Evolutionary conservation across 78 protist genomes (phyloP).

Genomic region (Dictyostelium citrinum): DNA sequence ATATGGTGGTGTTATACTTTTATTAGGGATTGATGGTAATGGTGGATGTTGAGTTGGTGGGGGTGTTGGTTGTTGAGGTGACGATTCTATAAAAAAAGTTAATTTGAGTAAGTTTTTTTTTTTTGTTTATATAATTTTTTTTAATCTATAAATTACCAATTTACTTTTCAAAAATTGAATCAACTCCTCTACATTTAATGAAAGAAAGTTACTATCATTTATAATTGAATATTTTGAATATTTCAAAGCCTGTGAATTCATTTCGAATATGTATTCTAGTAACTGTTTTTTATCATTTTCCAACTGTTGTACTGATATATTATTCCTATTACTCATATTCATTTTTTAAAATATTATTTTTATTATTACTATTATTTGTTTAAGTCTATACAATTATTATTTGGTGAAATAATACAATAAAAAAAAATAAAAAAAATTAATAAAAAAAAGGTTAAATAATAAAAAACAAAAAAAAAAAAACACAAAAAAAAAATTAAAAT

Average conservation of each 20-base stretch:
- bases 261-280: conserved; percentile 29
- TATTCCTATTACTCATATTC: neutral
- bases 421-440: too few relatives aligned
- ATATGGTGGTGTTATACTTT: neutral
- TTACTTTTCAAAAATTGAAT: conserved; percentile 8
- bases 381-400: neutral
- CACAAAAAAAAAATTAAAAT: too few relatives aligned
- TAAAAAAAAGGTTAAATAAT: too few relatives aligned
- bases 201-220: neutral
- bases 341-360: neutral
- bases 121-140: too few relatives aligned
- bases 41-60: neutral
- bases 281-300: conserved; percentile 42
- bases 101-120: neutral
- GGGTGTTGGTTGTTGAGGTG: neutral
- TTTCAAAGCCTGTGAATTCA: neutral
- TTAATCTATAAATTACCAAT: neutral
- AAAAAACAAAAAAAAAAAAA: too few relatives aligned
- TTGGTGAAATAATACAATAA: too few relatives aligned
- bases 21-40: neutral
- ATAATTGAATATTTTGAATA: neutral
- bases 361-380: neutral
- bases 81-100: neutral
- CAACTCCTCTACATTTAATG: conserved; percentile 32
- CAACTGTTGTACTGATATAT: neutral